phyloP scores from a whole-genome alignment of 2,329 filamentous ascomycete genomes.

The Colletotrichum godetiae region DNA sequence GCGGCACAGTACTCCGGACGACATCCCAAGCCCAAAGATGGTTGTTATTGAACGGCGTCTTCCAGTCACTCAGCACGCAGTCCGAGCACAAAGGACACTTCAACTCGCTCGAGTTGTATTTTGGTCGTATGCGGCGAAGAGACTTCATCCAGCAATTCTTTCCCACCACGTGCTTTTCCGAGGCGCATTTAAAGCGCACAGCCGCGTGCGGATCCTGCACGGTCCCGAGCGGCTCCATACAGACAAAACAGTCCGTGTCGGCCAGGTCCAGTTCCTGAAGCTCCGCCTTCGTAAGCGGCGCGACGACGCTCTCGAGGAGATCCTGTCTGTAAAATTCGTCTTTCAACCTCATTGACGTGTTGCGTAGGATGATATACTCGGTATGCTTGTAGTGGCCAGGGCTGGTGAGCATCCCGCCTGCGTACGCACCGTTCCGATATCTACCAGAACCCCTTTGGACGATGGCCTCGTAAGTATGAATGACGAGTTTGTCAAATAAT shows the following conservation, averaged over 20 bases:
- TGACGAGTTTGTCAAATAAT: not conserved
- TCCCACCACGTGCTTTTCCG: not conserved
- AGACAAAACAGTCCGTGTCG: not conserved
- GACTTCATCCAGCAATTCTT: conserved; percentile 19
- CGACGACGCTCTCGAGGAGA: not conserved
- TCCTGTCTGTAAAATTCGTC: not conserved
- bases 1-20: not conserved
- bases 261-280: not conserved
- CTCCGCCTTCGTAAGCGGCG: not conserved
- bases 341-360: not conserved
- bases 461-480: not conserved
- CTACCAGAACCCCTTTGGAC: not conserved
- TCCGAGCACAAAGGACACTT: conserved; percentile 2
- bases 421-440: not conserved
- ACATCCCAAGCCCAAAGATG: not conserved
- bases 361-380: not conserved
- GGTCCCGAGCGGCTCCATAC: not conserved
- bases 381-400: not conserved
- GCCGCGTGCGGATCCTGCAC: conserved; percentile 3
- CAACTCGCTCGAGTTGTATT: not conserved
- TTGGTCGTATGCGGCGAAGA: not conserved
- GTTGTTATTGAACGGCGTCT: not conserved
- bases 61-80: not conserved
- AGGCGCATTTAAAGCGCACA: conserved; percentile 5
- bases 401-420: not conserved